Evolutionary conservation across 2,329 filamentous ascomycete genomes (phyloP), one percentile per base, ranked within the genome.

Genomic region (Sarocladium brachiariae): DNA sequence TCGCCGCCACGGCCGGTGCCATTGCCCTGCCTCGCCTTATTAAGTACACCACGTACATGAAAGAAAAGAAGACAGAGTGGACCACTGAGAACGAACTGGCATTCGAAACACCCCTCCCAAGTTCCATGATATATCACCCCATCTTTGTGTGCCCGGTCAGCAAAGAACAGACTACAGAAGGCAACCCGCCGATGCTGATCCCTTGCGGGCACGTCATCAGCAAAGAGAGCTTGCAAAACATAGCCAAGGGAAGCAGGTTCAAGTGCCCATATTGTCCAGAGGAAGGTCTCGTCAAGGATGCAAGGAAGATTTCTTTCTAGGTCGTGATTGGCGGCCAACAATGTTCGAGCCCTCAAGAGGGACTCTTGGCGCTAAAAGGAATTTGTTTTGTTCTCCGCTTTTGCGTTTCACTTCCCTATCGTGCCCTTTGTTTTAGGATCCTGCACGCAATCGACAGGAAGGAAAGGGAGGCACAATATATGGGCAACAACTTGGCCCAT

Each of bases 61-160:
- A 87, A 60, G 84, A 89, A 59, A 91, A 92, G 68, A 84, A 88
- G 55, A 95, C 92, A 0, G 91, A 95, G 67, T 99, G 93, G 93
- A 96, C 91, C 1, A 91, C 89, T 4, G 80, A 87, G 54, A 84
- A 93, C 61, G 93, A 99, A 66, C 74, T 99, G 16, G 89, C 92
- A 0, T 93, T 91, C 63, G 77, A 88, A 60, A 83, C 80, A 1
- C 76, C 80, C 2, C 68, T 84, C 2, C 79, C 80, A 1, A 63
- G 67, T 47, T 76, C 72, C 56, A 81, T 81, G 77, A 73, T 84
- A 46, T 99, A 95, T 72, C 93, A 99, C 67, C 87, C 87, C 51
- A 96, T 99, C 63, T 99, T 99, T 64, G 93, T 99, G 37, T 99
- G 93, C 63, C 93, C 93, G 0, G 93, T 99, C 4, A 91, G 86